Conservation (phyloP, 306 rosid species). For the Cotoneaster glaucophyllus region DNA sequence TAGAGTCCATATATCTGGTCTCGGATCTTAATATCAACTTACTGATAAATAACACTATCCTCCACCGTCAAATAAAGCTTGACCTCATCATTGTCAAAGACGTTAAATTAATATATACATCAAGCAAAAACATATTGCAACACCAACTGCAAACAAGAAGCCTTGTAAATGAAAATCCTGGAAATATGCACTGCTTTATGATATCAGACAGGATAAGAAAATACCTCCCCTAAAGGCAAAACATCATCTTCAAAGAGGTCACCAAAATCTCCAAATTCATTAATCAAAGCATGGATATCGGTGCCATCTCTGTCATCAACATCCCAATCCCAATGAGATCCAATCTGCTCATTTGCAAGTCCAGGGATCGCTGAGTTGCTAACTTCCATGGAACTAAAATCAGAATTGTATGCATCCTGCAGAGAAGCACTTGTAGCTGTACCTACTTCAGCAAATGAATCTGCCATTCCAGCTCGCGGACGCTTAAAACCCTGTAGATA, state of each 20-base stretch:
- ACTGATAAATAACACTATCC: not conserved
- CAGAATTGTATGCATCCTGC: constrained; percentile 73
- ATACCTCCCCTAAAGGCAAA: constrained; percentile 98
- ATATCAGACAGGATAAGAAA: not conserved
- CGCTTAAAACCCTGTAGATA: constrained; percentile 72
- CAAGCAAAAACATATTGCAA: not conserved
- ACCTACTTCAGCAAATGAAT: constrained; percentile 54
- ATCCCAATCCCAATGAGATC: constrained; percentile 92
- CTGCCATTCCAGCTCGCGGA: constrained; percentile 59
- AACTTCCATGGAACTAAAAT: constrained; percentile 67
- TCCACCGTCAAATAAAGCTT: not conserved
- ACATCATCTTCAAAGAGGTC: constrained; percentile 83
- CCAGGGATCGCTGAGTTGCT: constrained; percentile 63
- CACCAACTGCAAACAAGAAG: not conserved
- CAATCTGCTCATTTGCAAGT: constrained; percentile 60
- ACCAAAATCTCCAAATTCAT: constrained; percentile 94
- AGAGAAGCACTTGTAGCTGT: constrained; percentile 47
- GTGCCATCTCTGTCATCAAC: constrained; percentile 74
- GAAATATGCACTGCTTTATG: not conserved
- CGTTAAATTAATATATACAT: not conserved
- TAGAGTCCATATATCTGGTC: not conserved
- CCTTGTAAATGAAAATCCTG: not conserved
- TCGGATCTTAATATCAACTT: not conserved
- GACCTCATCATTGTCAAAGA: not conserved
- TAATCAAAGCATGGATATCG: constrained; percentile 77